Base-by-base conservation (phyloP, 306 rosid genomes). In the Vigna hirtella region DNA sequence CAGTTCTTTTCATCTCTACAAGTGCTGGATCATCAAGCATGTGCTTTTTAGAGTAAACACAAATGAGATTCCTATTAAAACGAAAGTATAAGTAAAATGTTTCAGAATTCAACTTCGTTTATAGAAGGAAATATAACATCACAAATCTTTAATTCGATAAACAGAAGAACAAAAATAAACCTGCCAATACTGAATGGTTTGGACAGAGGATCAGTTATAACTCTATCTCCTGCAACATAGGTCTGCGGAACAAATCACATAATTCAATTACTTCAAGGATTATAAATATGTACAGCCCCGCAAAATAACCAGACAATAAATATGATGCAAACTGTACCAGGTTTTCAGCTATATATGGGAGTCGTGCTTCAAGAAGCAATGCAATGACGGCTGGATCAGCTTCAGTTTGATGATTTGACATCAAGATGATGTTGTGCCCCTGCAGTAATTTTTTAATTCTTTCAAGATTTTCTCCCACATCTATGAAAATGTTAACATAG, bases 171-270 rank as follows among this genome's bases (percentile, higher is more conserved):
- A 62, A 77, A 30, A 57, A 65, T 78, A 62, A 81, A 96, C 99
- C 98, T 96, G 87, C 99, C 99, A 79, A 91, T 91, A 84, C 99
- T 96, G 86, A 96, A 96, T 72, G 99, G 98, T 82, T 96, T 96
- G 93, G 91, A 96, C 71, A 96, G 81, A 77, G 99, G 91, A 87
- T 96, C 99, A 9, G 89, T 86, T 75, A 96, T 6, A 80, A 96
- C 99, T 83, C 99, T 93, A 86, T 96, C 99, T 67, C 99, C 99
- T 5, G 99, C 99, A 73, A 96, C 85, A 78, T 90, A 96, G 30
- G 80, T 91, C 99, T 96, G 85, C 67, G 86, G 57, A 45, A 80
- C 59, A 74, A 80, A 79, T 74, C 57, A 80, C 43, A 76, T 42
- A 85, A 72, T 66, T 81, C 81, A 67, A 86, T 86, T 32, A 81